Conservation (phyloP, 352 stramenopile genomes). For the Blastocystis sp. region DNA sequence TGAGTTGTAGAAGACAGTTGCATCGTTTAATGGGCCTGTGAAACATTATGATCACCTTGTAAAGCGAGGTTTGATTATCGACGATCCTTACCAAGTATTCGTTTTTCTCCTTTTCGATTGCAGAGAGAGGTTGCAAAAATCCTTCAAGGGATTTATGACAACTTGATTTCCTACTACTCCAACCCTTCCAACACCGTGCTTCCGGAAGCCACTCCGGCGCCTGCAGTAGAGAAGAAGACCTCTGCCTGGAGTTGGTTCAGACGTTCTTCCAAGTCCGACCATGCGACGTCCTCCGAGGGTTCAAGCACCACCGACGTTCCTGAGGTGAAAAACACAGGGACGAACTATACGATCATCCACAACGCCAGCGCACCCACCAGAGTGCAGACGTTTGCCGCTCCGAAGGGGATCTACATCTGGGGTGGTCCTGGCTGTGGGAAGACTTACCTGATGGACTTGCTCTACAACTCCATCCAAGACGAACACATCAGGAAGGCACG, state of each 20-base stretch:
- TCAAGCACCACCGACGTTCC: background rate
- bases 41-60: conserved; percentile 47
- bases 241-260: conserved; percentile 44
- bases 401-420: conserved; percentile 86
- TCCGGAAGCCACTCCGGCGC: background rate
- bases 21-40: conserved; percentile 48
- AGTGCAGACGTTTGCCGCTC: conserved; percentile 60
- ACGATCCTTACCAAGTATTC: conserved; percentile 15
- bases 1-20: conserved; percentile 14
- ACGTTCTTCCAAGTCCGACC: background rate
- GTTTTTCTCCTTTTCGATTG: background rate
- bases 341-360: conserved; percentile 46
- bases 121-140: conserved; percentile 51
- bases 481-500: conserved; percentile 72
- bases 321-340: conserved; percentile 42
- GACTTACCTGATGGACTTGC: conserved; percentile 89
- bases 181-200: background rate
- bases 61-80: conserved; percentile 18
- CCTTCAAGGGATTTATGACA: conserved; percentile 45
- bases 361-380: background rate
- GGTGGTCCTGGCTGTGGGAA: conserved; percentile 89
- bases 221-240: background rate
- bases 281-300: too few species aligned
- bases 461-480: conserved; percentile 70
- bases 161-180: conserved; percentile 36